Evolutionary conservation across 768 basidiomycete genomes (phyloP), one percentile per base, ranked within the genome.

Genomic region (Termitomyces sp.): DNA sequence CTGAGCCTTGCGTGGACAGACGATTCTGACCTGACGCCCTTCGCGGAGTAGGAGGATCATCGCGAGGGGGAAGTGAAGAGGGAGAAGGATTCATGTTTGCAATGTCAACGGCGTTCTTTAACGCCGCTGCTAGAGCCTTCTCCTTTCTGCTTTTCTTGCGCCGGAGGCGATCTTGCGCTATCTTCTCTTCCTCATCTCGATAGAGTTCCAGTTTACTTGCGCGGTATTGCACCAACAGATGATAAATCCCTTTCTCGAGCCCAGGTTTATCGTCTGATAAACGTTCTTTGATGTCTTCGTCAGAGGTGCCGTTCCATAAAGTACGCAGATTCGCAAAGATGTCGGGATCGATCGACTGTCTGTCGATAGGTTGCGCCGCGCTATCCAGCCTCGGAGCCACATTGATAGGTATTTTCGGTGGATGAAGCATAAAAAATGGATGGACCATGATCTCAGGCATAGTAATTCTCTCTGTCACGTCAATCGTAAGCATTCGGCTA

Each of bases 221-320:
- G 48, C 95, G 86, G 75, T 97, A 98, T 64, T 86, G 86, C 58
- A 89, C 79, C n/a, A 99, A 81, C 5, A 98, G 77, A 69, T 92
- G 88, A 74, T 99, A 99, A 52, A 98, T 91, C 0, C 92, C 93
- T 75, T 99, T 98, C 72, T 98, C 94, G 91, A 94, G 96, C 33
- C 90, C 96, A 55, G 86, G 86, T 58, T 88, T 85, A 55, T 76
- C 68, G 67, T 81, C 87, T 69, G 75, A 80, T 67, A 99, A 77
- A 57, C 84, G 87, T 53, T 83, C 79, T 53, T 87, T 79, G 58
- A 98, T 86, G 35, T 90, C 87, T 11, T 83, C 81, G 57, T 96
- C 92, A 2, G 86, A 75, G 1, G 86, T 84, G 9, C 85, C 91
- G 59, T 90, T 87, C 95, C 95, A 99, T n/a, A 99, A 80, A 4